Percentiles rank a stretch among this genome's conserved stretches.
Conservation (phyloP, 2,329 filamentous ascomycete genomes). For the Stagonosporopsis rhizophila region DNA sequence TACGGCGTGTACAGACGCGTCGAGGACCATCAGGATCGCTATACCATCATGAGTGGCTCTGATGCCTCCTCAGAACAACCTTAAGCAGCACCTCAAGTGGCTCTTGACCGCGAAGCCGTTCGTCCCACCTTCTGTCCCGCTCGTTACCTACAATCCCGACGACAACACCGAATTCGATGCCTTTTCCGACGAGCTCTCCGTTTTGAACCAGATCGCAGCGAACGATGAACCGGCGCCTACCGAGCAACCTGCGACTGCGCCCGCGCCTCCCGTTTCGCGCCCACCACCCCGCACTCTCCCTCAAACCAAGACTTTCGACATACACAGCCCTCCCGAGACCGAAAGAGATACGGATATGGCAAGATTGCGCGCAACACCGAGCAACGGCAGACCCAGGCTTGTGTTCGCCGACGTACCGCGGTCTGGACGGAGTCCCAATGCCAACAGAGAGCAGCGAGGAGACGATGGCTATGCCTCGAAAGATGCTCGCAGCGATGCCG, state of each 20-base stretch:
- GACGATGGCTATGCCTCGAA: background rate
- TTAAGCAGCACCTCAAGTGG: constrained; percentile 58
- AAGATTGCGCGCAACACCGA: constrained; percentile 52
- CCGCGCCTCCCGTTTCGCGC: constrained; percentile 21
- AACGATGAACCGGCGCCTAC: constrained; percentile 33
- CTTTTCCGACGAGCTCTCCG: constrained; percentile 21
- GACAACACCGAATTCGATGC: constrained; percentile 33
- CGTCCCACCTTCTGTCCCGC: constrained; percentile 46
- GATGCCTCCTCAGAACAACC: constrained; percentile 58
- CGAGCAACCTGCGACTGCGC: constrained; percentile 20
- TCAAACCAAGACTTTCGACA: constrained; percentile 33
- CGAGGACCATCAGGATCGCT: constrained; percentile 21
- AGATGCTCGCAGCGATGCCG: background rate
- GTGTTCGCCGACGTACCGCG: constrained; percentile 37
- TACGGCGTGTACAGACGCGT: constrained; percentile 30
- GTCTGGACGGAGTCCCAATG: constrained; percentile 13
- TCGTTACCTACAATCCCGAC: constrained; percentile 40
- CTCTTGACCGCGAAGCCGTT: constrained; percentile 55
- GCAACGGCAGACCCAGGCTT: constrained; percentile 49
- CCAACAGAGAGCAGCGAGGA: constrained; percentile 8
- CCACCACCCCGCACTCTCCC: constrained; percentile 28
- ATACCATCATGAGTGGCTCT: constrained; percentile 39
- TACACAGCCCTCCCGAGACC: constrained; percentile 29
- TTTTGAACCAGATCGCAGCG: constrained; percentile 15
- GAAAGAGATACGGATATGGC: constrained; percentile 48